Base-by-base conservation (phyloP, 2,329 filamentous ascomycete species). In the Apiospora marii region DNA sequence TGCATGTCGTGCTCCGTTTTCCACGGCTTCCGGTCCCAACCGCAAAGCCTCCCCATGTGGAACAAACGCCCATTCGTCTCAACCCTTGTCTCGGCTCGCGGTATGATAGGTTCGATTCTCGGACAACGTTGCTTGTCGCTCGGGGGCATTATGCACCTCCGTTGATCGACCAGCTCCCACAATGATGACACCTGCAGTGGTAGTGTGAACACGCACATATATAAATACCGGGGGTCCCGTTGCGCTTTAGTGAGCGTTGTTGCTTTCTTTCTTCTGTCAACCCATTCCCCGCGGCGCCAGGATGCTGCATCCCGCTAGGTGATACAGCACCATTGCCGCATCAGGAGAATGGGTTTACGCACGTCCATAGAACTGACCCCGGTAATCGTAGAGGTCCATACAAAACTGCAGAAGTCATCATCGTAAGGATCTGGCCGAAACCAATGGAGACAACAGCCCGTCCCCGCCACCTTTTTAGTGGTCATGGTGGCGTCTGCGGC, bases 401-500 rank as follows among this genome's bases (percentile, higher is more conserved):
- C 58, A 37, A 64, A 64, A n/a, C 58, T n/a, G 58, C 34, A 24
- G 58, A 7, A 41, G 30, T 64, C 58, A 64, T 64, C 58, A 64
- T 64, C 58, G 58, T 64, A 34, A 64, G 41, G 58, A 41, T 64
- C 58, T 41, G 58, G 34, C 58, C 58, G n/a, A 37, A 41, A 64
- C n/a, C 58, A 64, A 41, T n/a, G 58, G 19, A 64, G 58, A 48
- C 67, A 46, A 68, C 41, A 49, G 67, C 46, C 48, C 27, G 37
- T 71, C 58, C 34, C 34, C 58, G 22, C 58, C 58, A 24, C 58
- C 4, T 34, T 61, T 71, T 61, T 73, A 73, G 71, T 77, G 74
- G 71, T 79, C 75, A 76, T 77, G 78, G 76, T 74, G 81, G 79
- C 81, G 84, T 75, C 81, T 83, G 75, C 79, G 82, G 77, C 74